Conservation (phyloP, 1,284 basidiomycete species). For the Pseudozyma thailandica region DNA sequence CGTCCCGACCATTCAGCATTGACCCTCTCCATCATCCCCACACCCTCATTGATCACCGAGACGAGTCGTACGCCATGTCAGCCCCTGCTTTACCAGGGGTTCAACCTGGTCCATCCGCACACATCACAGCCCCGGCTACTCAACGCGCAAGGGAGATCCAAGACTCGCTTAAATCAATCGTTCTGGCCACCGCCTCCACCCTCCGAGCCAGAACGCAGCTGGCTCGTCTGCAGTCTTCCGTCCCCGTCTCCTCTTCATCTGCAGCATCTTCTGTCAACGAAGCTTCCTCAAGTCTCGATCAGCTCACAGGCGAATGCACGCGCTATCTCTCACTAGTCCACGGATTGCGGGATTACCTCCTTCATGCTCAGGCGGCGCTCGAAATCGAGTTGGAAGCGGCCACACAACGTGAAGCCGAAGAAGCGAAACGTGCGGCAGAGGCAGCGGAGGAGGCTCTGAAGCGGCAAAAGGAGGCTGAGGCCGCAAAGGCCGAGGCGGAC, state of each 20-base stretch:
- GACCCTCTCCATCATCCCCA: background rate
- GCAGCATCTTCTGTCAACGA: conserved; percentile 16
- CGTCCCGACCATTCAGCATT: background rate
- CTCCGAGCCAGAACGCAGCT: conserved; percentile 42
- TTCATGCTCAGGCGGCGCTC: conserved; percentile 45
- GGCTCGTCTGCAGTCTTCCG: conserved; percentile 17
- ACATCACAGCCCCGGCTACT: conserved; percentile 1
- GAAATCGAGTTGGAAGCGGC: conserved; percentile 49
- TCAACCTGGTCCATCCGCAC: conserved; percentile 9
- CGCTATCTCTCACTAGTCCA: conserved; percentile 38
- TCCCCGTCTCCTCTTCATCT: conserved; percentile 8
- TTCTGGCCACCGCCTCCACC: conserved; percentile 44
- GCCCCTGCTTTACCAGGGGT: conserved; percentile 19
- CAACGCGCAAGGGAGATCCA: conserved; percentile 42
- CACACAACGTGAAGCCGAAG: conserved; percentile 37
- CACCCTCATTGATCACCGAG: background rate
- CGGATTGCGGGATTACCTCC: conserved; percentile 37
- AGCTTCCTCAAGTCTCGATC: conserved; percentile 25
- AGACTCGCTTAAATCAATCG: conserved; percentile 38
- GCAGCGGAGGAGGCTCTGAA: conserved; percentile 34
- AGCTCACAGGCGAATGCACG: conserved; percentile 36
- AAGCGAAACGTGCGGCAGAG: conserved; percentile 23
- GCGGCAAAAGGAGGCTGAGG: conserved; percentile 27
- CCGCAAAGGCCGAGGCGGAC: conserved; percentile 10
- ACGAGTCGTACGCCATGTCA: conserved; percentile 17